Evolutionary conservation across 257 asterid species (phyloP), one percentile per base, ranked within the genome.

Genomic region (Solanum acaule): DNA sequence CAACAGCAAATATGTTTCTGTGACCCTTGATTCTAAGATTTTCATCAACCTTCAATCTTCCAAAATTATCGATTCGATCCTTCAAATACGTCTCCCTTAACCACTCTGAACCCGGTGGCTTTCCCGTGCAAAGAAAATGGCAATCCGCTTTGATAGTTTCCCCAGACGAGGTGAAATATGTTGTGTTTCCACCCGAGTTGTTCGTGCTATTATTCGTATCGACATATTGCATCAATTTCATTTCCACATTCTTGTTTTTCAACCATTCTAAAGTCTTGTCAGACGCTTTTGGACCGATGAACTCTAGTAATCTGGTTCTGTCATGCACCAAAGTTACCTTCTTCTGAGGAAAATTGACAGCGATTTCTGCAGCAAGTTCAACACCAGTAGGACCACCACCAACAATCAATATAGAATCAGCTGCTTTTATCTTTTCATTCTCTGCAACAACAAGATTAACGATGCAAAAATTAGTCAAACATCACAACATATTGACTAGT

Each of bases 331-430:
- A 89, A 37, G 90, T 92, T 8, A 95, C 94, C 85, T 86, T 92
- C 88, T 94, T 96, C 5, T 91, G 91, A 1, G 95, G 94, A 83
- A 93, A 94, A 90, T 94, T 96, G 5, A 94, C 94, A 9, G 96
- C 96, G 4, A 96, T 94, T 86, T 96, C 98, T 18, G 93, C 97
- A 13, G 98, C 98, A 68, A 96, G 95, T 76, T 96, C 99, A n/a
- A 96, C 98, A 6, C 98, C 99, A 25, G 93, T 89, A 18, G 98
- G 97, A 22, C 98, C 96, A 52, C 98, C 98, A 38, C 98, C 98
- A 33, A 95, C 93, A 10, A 96, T 92, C 93, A 96, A 83, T n/a
- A 96, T 71, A 27, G 96, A 93, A 44, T 82, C 84, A 22, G 96
- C 94, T 3, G 91, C 92, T 88, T 85, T 91, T 89, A 96, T 94